phyloP scores from a whole-genome alignment of 805 yeast genomes.

The Teunomyces panamensis region DNA sequence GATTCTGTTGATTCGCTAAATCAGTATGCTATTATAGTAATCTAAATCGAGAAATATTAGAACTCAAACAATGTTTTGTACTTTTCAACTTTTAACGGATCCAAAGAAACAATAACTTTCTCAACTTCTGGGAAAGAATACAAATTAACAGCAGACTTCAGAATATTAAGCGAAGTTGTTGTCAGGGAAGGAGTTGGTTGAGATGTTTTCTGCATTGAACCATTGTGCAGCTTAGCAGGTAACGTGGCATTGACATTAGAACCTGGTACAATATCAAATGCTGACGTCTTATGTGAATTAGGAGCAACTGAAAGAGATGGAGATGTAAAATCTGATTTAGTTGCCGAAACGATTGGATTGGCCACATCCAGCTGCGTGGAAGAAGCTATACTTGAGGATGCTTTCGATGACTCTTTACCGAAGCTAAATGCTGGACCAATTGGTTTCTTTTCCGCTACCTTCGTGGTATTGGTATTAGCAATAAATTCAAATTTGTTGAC shows the following conservation, averaged over 20 bases:
- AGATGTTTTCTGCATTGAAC: background rate
- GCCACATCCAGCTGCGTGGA: background rate
- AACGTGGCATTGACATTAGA: background rate
- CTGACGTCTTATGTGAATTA: background rate
- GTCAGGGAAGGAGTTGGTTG: background rate
- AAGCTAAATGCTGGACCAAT: background rate
- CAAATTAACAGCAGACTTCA: background rate
- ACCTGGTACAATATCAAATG: background rate
- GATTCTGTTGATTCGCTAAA: background rate
- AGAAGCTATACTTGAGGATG: background rate
- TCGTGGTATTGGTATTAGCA: background rate
- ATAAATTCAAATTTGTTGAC: background rate
- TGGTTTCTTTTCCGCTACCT: background rate
- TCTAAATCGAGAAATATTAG: background rate
- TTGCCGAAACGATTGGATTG: background rate
- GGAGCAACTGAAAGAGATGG: background rate
- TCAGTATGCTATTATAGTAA: background rate
- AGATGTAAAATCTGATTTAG: background rate
- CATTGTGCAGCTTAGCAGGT: background rate
- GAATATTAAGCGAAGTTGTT: background rate
- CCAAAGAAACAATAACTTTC: constrained; percentile 15
- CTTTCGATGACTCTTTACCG: background rate
- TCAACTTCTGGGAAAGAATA: constrained; percentile 26
- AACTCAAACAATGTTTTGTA: constrained; percentile 24
- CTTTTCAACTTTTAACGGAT: constrained; percentile 23